Evolutionary conservation across 2,329 filamentous ascomycete species (phyloP).

Genomic region (Biscogniauxia mediterranea): DNA sequence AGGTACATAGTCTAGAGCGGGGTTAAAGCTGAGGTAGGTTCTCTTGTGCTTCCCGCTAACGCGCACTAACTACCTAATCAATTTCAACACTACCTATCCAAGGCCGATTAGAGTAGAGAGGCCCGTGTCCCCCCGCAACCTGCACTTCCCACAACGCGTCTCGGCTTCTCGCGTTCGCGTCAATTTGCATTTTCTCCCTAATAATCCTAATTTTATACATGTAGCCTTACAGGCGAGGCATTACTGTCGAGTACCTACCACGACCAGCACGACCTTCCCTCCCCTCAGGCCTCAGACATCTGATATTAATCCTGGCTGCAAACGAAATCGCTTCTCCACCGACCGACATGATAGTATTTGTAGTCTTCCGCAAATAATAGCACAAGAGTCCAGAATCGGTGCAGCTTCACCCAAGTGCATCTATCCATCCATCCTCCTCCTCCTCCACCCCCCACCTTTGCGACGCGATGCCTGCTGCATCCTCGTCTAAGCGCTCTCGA

Average conservation of each 20-base stretch:
- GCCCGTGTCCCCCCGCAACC: neutral
- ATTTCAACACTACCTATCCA: neutral
- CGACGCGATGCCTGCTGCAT: slow-evolving; percentile 27
- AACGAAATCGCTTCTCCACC: neutral
- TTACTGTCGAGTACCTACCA: neutral
- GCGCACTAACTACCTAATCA: neutral
- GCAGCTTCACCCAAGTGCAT: neutral
- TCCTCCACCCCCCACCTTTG: neutral
- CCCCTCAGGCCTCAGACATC: neutral
- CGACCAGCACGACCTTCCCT: neutral
- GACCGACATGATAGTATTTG: neutral
- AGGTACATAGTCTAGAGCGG: neutral
- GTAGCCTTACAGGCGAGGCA: neutral
- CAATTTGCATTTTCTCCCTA: neutral
- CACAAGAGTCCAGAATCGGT: neutral
- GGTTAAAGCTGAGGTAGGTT: neutral
- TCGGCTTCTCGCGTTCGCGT: neutral
- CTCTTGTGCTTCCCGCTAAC: neutral
- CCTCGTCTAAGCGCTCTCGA: slow-evolving; percentile 42
- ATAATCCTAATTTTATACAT: neutral
- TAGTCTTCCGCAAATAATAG: neutral
- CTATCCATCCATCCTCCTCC: neutral
- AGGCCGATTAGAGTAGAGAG: neutral
- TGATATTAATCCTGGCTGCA: neutral
- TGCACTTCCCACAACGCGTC: neutral